Evolutionary conservation across 2,329 filamentous ascomycete species (phyloP).

Genomic region (Trichoderma atroviride): DNA sequence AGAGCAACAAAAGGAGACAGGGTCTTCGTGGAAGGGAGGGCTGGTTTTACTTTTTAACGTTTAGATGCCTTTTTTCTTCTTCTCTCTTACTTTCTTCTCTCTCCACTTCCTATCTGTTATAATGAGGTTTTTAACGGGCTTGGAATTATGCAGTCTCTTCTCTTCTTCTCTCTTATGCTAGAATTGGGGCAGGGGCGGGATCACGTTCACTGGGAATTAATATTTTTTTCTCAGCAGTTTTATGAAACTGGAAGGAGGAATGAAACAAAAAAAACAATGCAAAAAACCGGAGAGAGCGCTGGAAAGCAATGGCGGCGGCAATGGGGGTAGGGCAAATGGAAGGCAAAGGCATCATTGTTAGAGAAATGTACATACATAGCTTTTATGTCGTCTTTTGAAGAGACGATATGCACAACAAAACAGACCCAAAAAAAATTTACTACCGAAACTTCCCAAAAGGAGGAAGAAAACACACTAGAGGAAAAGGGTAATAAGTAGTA

Average conservation of each 20-base stretch:
- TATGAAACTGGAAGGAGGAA: neutral
- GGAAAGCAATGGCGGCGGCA: neutral
- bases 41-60: constrained; percentile 16
- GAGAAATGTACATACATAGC: constrained; percentile 28
- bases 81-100: neutral
- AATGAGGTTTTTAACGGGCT: constrained; percentile 3
- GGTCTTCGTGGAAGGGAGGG: constrained; percentile 11
- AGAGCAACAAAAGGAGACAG: neutral
- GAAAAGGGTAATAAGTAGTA: constrained; percentile 5
- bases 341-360: constrained; percentile 11
- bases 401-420: constrained; percentile 8
- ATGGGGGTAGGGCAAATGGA: neutral
- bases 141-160: neutral
- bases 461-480: neutral
- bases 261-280: neutral
- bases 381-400: constrained; percentile 8
- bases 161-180: constrained; percentile 20
- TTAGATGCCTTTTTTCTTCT: constrained; percentile 12
- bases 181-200: constrained; percentile 5
- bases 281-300: neutral
- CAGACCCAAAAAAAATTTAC: neutral
- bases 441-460: neutral
- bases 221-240: neutral
- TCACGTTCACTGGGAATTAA: neutral
- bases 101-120: constrained; percentile 13